Conservation (phyloP, 2,329 filamentous ascomycete species). For the Setomelanomma holmii region DNA sequence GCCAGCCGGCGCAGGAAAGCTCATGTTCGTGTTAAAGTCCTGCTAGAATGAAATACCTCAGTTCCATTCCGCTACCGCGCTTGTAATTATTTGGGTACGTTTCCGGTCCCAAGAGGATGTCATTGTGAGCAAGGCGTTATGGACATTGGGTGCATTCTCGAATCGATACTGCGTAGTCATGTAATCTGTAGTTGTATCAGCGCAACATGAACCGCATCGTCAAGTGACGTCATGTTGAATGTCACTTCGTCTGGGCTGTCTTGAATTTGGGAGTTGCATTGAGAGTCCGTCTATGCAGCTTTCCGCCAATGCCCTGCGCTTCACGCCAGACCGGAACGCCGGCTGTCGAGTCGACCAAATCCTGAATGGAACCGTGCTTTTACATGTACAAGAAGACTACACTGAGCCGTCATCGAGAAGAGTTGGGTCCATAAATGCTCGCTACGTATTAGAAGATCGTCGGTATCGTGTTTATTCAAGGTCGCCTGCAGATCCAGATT, state of each 20-base stretch:
- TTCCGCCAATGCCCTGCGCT: conserved; percentile 20
- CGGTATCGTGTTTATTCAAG: conserved; percentile 35
- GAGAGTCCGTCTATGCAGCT: conserved; percentile 30
- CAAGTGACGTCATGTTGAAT: conserved; percentile 28
- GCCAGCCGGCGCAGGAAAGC: conserved; percentile 67
- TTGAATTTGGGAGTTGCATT: conserved; percentile 19
- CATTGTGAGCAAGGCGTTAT: conserved; percentile 51
- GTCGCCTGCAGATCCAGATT: conserved; percentile 42
- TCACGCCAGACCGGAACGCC: conserved; percentile 37
- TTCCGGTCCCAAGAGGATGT: conserved; percentile 28
- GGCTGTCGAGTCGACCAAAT: conserved; percentile 24
- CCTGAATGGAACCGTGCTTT: conserved; percentile 27
- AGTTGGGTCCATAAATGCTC: conserved; percentile 20
- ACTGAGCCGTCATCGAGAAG: conserved; percentile 30
- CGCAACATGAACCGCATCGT: conserved; percentile 32
- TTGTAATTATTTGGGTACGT: conserved; percentile 46
- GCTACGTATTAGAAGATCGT: conserved; percentile 17
- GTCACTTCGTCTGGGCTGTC: conserved; percentile 2
- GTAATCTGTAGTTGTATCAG: conserved; percentile 48
- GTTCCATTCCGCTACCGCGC: conserved; percentile 35
- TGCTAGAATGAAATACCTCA: conserved; percentile 10
- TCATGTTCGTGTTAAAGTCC: conserved; percentile 45
- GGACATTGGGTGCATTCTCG: conserved; percentile 29
- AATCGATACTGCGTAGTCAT: conserved; percentile 13
- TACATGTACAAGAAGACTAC: conserved; percentile 48